A percentile compares a stretch with the other conserved stretches of the same genome.
These are phyloP conservation scores for Amylostereum areolatum DNA, from an alignment of 1,284 basidiomycete genomes.

Conservation along the genomic window DNA sequence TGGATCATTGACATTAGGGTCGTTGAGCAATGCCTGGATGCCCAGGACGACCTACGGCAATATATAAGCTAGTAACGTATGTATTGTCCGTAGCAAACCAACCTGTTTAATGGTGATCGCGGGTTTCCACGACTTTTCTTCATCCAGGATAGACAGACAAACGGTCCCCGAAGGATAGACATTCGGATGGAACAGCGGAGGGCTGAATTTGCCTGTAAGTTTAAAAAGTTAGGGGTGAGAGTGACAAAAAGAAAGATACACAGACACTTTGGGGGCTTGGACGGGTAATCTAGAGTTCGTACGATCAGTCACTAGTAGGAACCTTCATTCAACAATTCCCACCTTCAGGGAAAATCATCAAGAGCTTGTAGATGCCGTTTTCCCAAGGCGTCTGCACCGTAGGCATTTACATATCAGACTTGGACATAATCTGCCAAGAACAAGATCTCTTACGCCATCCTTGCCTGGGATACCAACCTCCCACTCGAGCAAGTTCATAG, in stretches of 20 bases:
- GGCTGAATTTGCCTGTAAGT: conserved; percentile 86
- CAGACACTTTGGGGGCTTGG: conserved; percentile 92
- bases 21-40: conserved; percentile 90
- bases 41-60: conserved; percentile 80
- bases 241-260: conserved; percentile 6
- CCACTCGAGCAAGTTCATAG: conserved; percentile 97
- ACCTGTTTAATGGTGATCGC: conserved; percentile 99
- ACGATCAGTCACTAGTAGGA: conserved; percentile 5
- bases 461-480: conserved; percentile 96
- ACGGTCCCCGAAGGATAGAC: conserved; percentile 99
- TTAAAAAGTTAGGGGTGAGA: neutral
- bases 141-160: conserved; percentile 96
- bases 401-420: conserved; percentile 17
- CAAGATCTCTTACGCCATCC: conserved; percentile 50
- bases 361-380: conserved; percentile 88
- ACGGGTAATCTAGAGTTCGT: conserved; percentile 74
- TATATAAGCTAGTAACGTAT: neutral
- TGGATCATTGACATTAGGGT: conserved; percentile 93
- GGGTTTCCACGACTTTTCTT: conserved; percentile 99
- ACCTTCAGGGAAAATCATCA: conserved; percentile 96
- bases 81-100: conserved; percentile 15
- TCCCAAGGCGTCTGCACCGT: conserved; percentile 88
- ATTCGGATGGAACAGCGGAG: conserved; percentile 96
- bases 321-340: conserved; percentile 17
- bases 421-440: conserved; percentile 14